phyloP scores from a whole-genome alignment of 2,329 filamentous ascomycete species.

The Dactylellina leptospora region DNA sequence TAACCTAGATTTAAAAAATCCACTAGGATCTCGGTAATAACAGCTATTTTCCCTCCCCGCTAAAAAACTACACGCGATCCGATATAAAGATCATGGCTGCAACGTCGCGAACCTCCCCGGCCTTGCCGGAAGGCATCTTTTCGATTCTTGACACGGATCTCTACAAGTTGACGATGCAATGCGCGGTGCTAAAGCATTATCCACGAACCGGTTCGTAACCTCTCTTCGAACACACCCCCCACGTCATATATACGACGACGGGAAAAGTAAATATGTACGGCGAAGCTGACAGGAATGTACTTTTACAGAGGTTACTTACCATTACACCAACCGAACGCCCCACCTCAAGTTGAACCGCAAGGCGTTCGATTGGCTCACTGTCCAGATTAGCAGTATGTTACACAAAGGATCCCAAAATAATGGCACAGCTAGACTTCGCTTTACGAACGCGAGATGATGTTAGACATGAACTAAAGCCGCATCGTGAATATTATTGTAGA shows the following conservation, averaged over 20 bases:
- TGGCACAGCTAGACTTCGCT: no score
- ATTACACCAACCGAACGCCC: constrained; percentile 93
- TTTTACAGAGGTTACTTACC: constrained; percentile 78
- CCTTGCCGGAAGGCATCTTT: constrained; percentile 77
- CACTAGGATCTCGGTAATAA: no score
- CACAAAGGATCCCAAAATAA: no score
- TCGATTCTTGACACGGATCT: constrained; percentile 85
- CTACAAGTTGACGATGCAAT: constrained; percentile 99
- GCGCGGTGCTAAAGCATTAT: constrained; percentile 91
- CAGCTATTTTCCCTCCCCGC: no score
- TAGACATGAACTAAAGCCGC: neutral
- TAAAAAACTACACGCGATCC: neutral
- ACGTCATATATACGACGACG: neutral
- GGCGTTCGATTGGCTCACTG: constrained; percentile 84
- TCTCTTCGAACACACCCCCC: neutral
- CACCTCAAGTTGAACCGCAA: constrained; percentile 87
- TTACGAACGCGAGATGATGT: neutral
- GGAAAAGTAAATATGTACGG: no score
- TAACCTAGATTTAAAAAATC: no score
- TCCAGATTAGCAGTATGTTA: constrained; percentile 80
- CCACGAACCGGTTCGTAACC: constrained; percentile 65
- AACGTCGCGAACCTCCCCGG: constrained; percentile 65
- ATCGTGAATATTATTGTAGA: constrained; percentile 63
- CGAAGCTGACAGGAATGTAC: no score
- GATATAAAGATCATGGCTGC: constrained; percentile 23